These are phyloP conservation scores for Hypseocharis bilobata DNA, from an alignment of 441 rosid genomes.

Conservation along the genomic window DNA sequence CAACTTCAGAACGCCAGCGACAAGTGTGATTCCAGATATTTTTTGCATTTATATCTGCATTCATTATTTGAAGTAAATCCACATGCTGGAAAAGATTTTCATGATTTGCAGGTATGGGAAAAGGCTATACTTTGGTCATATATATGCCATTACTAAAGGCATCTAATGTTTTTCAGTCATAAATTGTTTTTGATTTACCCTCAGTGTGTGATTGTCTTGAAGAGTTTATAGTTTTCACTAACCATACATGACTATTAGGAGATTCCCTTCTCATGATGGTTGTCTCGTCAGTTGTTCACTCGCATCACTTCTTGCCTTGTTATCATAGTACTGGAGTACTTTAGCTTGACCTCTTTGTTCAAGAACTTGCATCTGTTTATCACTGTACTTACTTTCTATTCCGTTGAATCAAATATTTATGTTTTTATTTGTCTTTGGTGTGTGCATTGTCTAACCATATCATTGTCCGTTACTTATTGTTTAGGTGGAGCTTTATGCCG, in stretches of 20 bases:
- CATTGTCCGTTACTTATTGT: conserved; percentile 15
- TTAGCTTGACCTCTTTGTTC: no score
- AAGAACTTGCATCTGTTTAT: no score
- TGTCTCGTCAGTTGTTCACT: no score
- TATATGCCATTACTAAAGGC: background rate
- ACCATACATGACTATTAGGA: no score
- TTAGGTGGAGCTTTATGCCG: conserved; percentile 90
- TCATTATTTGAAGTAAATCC: conserved; percentile 71
- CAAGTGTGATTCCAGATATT: conserved; percentile 71
- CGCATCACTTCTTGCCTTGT: no score
- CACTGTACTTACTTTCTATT: background rate
- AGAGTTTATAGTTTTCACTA: no score
- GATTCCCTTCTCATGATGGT: no score
- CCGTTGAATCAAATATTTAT: background rate
- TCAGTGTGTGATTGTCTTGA: no score
- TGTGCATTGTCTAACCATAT: conserved; percentile 18
- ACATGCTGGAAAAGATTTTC: conserved; percentile 79
- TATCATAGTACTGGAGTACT: no score
- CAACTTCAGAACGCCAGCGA: conserved; percentile 51
- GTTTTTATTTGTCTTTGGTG: background rate
- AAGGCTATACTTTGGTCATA: conserved; percentile 11
- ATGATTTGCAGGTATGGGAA: conserved; percentile 81
- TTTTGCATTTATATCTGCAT: conserved; percentile 76
- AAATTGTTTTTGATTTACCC: no score
- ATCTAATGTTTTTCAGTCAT: background rate